Evolutionary conservation across 2,329 filamentous ascomycete species (phyloP).

Genomic region (Davidsoniella neocaledoniae): DNA sequence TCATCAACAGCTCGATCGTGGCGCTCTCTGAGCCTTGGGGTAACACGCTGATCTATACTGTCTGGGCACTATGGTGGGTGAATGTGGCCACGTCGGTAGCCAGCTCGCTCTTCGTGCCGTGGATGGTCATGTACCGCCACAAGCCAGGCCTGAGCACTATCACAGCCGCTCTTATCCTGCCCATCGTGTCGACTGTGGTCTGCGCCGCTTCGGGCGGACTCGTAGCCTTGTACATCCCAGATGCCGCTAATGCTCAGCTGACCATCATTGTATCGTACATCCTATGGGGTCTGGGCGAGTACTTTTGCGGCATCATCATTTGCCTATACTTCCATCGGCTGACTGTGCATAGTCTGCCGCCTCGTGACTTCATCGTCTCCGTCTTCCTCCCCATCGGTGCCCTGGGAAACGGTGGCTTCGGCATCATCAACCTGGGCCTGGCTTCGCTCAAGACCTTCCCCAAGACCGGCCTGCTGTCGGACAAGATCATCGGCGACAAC

Average conservation of each 20-base stretch:
- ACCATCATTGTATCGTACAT: conserved; percentile 50
- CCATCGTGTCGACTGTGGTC: conserved; percentile 52
- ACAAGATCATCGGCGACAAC: conserved; percentile 15
- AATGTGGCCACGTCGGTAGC: conserved; percentile 35
- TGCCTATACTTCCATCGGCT: conserved; percentile 57
- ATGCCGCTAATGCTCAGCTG: conserved; percentile 37
- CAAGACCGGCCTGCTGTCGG: conserved; percentile 24
- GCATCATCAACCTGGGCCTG: conserved; percentile 33
- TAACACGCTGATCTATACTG: conserved; percentile 32
- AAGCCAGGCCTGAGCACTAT: conserved; percentile 36
- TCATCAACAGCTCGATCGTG: conserved; percentile 44
- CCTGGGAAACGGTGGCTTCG: conserved; percentile 48
- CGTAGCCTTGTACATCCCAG: conserved; percentile 41
- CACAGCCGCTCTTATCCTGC: conserved; percentile 48
- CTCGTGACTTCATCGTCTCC: conserved; percentile 49
- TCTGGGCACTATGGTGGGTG: conserved; percentile 43
- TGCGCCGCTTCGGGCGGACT: conserved; percentile 48
- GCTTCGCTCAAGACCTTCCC: conserved; percentile 27
- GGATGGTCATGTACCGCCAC: conserved; percentile 34
- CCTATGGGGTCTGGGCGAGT: conserved; percentile 47
- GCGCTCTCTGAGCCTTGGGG: conserved; percentile 47
- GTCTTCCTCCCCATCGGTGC: conserved; percentile 52
- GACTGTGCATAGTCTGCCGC: conserved; percentile 47
- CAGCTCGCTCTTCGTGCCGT: conserved; percentile 37
- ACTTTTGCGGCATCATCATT: conserved; percentile 43